These are phyloP conservation scores for Penicillium sclerotigenum DNA, from an alignment of 2,329 filamentous ascomycete genomes.

Conservation along the genomic window DNA sequence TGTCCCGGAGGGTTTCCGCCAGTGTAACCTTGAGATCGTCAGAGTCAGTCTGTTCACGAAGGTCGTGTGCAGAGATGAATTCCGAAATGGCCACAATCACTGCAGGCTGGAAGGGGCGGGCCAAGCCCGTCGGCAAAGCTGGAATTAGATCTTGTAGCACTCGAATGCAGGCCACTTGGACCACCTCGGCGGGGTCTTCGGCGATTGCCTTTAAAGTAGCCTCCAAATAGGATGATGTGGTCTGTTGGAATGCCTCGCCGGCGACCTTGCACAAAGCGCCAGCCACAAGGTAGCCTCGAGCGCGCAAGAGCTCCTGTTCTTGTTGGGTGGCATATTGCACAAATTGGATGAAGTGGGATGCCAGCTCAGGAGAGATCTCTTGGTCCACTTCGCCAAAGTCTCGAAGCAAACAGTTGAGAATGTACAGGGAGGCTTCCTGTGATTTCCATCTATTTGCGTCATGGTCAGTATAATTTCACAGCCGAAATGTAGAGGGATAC, in stretches of 20 bases:
- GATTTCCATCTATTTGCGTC: constrained; percentile 54
- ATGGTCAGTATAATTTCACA: constrained; percentile 4
- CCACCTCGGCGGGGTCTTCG: constrained; percentile 75
- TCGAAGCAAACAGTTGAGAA: constrained; percentile 77
- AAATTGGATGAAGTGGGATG: constrained; percentile 73
- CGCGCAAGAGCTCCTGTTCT: constrained; percentile 73
- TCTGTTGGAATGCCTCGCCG: constrained; percentile 50
- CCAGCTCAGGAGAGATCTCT: constrained; percentile 64
- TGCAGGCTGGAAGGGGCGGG: constrained; percentile 57
- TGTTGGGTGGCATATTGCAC: constrained; percentile 71
- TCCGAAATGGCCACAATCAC: constrained; percentile 62
- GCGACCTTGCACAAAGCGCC: constrained; percentile 72
- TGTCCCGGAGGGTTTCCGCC: constrained; percentile 78
- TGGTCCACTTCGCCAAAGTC: constrained; percentile 79
- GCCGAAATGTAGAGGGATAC: constrained; percentile 2
- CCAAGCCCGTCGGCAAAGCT: constrained; percentile 50
- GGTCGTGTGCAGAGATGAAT: constrained; percentile 76
- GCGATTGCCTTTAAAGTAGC: constrained; percentile 70
- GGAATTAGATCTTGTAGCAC: constrained; percentile 69
- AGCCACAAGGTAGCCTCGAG: constrained; percentile 81
- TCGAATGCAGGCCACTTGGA: constrained; percentile 88
- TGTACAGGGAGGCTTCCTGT: constrained; percentile 78
- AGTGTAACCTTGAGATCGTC: constrained; percentile 90
- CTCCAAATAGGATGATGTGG: constrained; percentile 47
- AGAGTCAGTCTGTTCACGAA: constrained; percentile 78